A percentile compares a stretch with the other conserved stretches of the same genome.
Conservation (phyloP, 1,284 basidiomycete genomes). For the Trichosporon sp. region DNA sequence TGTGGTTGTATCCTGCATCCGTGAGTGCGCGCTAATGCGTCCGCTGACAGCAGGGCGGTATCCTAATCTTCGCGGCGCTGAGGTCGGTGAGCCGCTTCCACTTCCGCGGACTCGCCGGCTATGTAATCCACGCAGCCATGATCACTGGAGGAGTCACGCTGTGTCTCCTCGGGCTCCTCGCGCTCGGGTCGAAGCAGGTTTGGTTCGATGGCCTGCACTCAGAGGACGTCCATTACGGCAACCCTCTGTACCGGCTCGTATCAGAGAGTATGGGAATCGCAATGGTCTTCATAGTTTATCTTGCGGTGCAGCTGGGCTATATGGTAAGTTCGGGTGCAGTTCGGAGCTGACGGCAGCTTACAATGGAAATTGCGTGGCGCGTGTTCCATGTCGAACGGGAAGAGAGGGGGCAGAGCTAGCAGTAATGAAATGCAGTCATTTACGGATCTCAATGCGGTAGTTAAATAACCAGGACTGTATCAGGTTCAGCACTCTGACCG, state of each 20-base stretch:
- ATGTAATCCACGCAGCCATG: not conserved
- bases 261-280: not conserved
- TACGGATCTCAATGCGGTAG: too few relatives aligned
- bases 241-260: not conserved
- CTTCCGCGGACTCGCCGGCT: not conserved
- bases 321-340: not conserved
- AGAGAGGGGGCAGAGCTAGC: not conserved
- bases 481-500: too few relatives aligned
- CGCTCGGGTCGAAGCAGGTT: not conserved
- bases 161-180: not conserved
- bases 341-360: not conserved
- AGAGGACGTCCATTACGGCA: not conserved
- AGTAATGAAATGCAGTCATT: too few relatives aligned
- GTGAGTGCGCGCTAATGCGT: conserved; percentile 25
- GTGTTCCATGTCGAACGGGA: not conserved
- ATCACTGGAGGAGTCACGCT: not conserved
- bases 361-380: not conserved
- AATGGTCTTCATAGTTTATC: not conserved
- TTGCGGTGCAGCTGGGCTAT: not conserved
- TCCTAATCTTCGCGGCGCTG: not conserved
- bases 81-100: not conserved
- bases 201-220: not conserved
- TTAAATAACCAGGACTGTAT: too few relatives aligned
- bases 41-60: not conserved
- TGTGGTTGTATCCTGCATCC: conserved; percentile 44